phyloP scores from a whole-genome alignment of 31 red algal genomes.

The Odonthalia washingtoniensis region DNA sequence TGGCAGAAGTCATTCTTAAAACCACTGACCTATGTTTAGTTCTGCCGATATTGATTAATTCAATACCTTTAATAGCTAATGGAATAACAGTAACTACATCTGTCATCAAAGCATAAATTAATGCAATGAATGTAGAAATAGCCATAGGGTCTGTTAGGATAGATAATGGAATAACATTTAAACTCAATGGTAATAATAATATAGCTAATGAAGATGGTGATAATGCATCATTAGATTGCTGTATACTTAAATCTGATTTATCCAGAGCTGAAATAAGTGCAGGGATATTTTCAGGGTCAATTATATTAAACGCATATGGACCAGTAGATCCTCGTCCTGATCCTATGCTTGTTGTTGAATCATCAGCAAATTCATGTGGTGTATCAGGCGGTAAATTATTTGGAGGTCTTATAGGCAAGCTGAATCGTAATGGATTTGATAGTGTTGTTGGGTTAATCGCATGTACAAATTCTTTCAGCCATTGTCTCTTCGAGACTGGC shows the following conservation, averaged over 20 bases:
- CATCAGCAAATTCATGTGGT: background rate
- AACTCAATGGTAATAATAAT: no score
- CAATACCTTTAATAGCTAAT: slow-evolving; percentile 53
- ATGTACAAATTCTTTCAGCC: background rate
- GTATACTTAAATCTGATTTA: background rate
- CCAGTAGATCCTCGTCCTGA: background rate
- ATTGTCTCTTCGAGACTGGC: background rate
- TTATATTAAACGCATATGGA: background rate
- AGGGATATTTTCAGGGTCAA: slow-evolving; percentile 9
- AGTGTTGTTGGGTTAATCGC: background rate
- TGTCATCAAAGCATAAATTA: slow-evolving; percentile 31
- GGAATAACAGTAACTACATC: no score
- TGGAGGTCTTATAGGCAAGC: background rate
- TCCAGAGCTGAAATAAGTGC: slow-evolving; percentile 24
- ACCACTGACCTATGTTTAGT: background rate
- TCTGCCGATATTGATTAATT: slow-evolving; percentile 30
- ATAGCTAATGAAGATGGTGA: slow-evolving; percentile 15
- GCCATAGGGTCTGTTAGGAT: slow-evolving; percentile 24
- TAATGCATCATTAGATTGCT: slow-evolving; percentile 41
- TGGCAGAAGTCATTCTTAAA: background rate
- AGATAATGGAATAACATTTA: slow-evolving; percentile 51
- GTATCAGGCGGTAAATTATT: no score
- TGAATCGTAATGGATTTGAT: background rate
- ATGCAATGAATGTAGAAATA: no score
- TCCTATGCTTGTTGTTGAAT: slow-evolving; percentile 5